phyloP scores from a whole-genome alignment of 768 basidiomycete genomes.

The Termitomyces titanicus region DNA sequence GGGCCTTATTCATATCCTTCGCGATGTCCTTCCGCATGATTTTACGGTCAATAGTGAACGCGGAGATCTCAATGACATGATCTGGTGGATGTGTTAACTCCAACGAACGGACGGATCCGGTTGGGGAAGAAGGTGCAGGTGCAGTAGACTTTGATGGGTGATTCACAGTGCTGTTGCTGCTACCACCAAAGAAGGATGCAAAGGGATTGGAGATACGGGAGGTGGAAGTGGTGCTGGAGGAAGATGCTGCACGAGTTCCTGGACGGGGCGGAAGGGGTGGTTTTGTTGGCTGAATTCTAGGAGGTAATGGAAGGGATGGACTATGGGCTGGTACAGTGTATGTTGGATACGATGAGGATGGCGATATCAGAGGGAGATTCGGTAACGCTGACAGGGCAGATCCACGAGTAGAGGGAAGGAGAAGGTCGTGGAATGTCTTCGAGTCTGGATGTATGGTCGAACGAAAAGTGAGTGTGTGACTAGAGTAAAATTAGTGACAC shows the following conservation, averaged over 20 bases:
- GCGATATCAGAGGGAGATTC: conserved; percentile 44
- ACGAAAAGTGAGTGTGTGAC: conserved; percentile 39
- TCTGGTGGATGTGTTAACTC: conserved; percentile 27
- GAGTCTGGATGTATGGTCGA: conserved; percentile 41
- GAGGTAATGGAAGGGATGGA: conserved; percentile 45
- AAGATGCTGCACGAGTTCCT: conserved; percentile 19
- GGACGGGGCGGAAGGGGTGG: conserved; percentile 41
- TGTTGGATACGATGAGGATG: conserved; percentile 43
- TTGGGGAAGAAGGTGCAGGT: conserved; percentile 26
- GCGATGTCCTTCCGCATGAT: conserved; percentile 53
- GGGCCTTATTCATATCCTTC: conserved; percentile 46
- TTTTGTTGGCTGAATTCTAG: conserved; percentile 31
- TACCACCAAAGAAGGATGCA: conserved; percentile 69
- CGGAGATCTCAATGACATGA: conserved; percentile 49
- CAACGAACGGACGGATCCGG: conserved; percentile 28
- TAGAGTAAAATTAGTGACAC: conserved; percentile 15
- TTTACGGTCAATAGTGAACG: conserved; percentile 51
- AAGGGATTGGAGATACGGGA: conserved; percentile 71
- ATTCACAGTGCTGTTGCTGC: conserved; percentile 25
- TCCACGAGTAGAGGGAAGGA: conserved; percentile 29
- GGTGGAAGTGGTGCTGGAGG: conserved; percentile 12
- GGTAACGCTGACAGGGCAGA: conserved; percentile 40
- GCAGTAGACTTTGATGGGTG: conserved; percentile 25
- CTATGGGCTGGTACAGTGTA: conserved; percentile 41
- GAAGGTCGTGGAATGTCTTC: conserved; percentile 35